Base-by-base conservation (phyloP, 106 monocot species). In the Phalaenopsis aphrodite region DNA sequence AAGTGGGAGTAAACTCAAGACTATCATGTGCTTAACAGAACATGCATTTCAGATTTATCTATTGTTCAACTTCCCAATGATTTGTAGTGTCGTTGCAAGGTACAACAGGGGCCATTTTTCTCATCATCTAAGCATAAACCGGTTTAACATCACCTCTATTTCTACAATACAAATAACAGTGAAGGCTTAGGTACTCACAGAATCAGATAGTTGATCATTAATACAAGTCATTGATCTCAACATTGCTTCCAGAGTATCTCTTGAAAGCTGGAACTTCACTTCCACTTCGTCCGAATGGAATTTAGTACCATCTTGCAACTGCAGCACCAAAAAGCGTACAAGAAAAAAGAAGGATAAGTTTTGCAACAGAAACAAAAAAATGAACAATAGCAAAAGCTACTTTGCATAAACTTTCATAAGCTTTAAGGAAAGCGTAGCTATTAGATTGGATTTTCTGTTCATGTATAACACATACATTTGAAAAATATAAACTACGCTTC, bases 161-260 rank as follows among this genome's bases (percentile, higher is more conserved):
- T n/a, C 3, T 61, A 21, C n/a, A 61, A 61, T n/a, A 21, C 61
- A 61, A 0, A 8, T 21, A 2, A 61, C 19, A 21, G n/a, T 61
- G 19, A 61, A 61, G 17, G 21, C 69, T 69, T 52, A 67, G 41
- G 42, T 67, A 49, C 86, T 84, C 86, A 92, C 92, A 78, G 78
- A 78, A n/a, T 84, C 79, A 10, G 85, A 87, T 5, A 89, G 67
- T 81, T 86, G 82, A 64, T 92, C 87, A 15, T 57, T 88, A 67
- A 89, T 86, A 75, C 77, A 79, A 3, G 86, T 30, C 84, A 89
- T 81, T 82, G 92, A 88, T 77, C 89, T 87, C 77, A 92, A 64
- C 86, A 89, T 86, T 49, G 92, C 89, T 72, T 92, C 92, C 78
- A 92, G 52, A 52, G 88, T 88, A 64, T 89, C 92, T 77, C 81